Evolutionary conservation across 2,329 filamentous ascomycete genomes (phyloP), one percentile per base, ranked within the genome.

Genomic region (Colletotrichum kahawae): DNA sequence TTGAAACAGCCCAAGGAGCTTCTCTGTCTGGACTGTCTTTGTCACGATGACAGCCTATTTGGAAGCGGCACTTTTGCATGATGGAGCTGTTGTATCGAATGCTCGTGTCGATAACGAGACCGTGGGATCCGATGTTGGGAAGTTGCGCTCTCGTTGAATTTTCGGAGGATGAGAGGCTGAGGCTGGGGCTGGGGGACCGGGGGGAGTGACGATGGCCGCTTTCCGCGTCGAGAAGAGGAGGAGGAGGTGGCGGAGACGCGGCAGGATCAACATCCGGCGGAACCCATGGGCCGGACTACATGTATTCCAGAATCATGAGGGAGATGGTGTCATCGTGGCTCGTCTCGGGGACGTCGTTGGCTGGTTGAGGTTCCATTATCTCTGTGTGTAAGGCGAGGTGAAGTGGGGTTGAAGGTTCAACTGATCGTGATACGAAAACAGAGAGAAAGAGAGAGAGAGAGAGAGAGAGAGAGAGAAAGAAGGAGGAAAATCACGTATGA

Each of bases 311-410:
- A 12, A 75, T 72, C 69, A 75, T 75, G 33, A 75, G 69, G 18
- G 73, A 75, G 21, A 75, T 75, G 27, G 69, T 73, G n/a, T 75
- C 73, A 27, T 75, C 73, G 43, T 75, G 73, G 13, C 60, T 73
- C 33, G 73, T 75, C 38, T 59, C 73, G 6, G 69, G 69, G 27
- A 38, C 69, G 2, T 72, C 57, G 29, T 36, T 59, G 14, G 27
- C 29, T 16, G 57, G 24, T 54, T 68, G 57, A 18, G 73, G 73
- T n/a, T 75, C 73, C 69, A 75, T 75, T 48, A n/a, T 48, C 38
- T 48, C 29, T 27, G 24, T n/a, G 24, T 60, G 27, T 10, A 29
- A 60, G 57, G 29, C 13, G 4, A 60, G 57, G 29, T 7, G 4
- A 29, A 12, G 27, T 34, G 18, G 10, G 18, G 29, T 48, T n/a